Base-by-base conservation (phyloP, 306 rosid species). In the Vicia sativa region DNA sequence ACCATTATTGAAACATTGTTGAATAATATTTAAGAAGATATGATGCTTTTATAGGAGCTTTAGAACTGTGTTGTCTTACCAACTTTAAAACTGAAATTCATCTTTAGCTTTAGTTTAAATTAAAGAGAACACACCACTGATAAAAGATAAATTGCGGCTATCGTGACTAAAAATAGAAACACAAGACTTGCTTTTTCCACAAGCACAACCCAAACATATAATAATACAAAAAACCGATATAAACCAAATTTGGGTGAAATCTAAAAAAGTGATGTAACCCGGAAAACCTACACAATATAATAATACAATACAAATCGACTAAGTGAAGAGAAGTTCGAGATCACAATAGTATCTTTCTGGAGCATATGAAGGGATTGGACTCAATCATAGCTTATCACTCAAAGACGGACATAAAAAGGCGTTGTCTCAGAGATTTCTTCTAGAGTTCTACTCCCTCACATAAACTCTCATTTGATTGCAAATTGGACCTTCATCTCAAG, bases 361-460 rank as follows among this genome's bases (percentile, higher is more conserved):
- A 72, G 71, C 38, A 69, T 21, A 54, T 70, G 77, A 65, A 54
- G 69, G 53, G 19, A 16, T 11, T 72, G 25, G 28, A 63, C 21
- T 62, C 49, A 58, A 61, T 77, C 50, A 56, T 63, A 73, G 58
- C 62, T 75, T 41, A 61, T 72, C 76, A 42, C 67, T 77, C 91
- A 88, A 85, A 89, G 91, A 78, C 86, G 81, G 75, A 89, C 97
- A 56, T 77, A 83, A 89, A 91, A 91, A 91, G 86, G 89, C 74
- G 97, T 74, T 77, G 95, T 84, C 97, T 79, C 54, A 81, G 88
- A 78, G 64, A 75, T 65, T 79, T 70, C 62, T 43, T 35, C 67
- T 52, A 52, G 6, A 49, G 38, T 21, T 11, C 11, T 2, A 29
- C 11, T 34, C 1, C 38, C 38, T 34, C 38, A 34, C 38, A 34